Evolutionary conservation across 1,139 yeast species (phyloP).

Genomic region (Meyerozyma athensensis): DNA sequence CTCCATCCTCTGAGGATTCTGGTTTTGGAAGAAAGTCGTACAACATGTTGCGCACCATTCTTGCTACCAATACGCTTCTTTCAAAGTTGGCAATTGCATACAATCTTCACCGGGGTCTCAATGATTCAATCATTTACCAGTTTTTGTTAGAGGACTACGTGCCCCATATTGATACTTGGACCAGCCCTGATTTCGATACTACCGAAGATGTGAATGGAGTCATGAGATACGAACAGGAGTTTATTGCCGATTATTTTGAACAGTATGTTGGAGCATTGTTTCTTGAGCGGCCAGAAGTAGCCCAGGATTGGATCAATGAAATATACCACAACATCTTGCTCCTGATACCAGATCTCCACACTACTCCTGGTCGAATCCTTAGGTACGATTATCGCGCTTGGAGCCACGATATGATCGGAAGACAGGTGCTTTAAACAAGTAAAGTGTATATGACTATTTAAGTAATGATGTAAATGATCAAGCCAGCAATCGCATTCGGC

Average conservation of each 20-base stretch:
- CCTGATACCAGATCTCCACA: conserved; percentile 16
- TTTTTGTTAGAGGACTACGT: conserved; percentile 20
- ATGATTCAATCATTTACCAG: conserved; percentile 24
- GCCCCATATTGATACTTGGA: conserved; percentile 20
- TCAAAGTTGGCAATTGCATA: conserved; percentile 36
- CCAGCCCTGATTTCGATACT: conserved; percentile 8
- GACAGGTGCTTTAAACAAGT: conserved; percentile 10
- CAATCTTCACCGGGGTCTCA: conserved; percentile 31
- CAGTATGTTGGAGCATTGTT: conserved; percentile 42
- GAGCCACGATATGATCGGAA: conserved; percentile 25
- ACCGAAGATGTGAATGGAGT: conserved; percentile 17
- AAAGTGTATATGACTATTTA: too few species aligned
- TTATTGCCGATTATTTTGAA: conserved; percentile 42
- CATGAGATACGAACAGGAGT: conserved; percentile 37
- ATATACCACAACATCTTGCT: conserved; percentile 29
- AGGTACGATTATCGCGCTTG: conserved; percentile 23
- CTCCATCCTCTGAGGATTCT: conserved; percentile 12
- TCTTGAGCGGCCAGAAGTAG: conserved; percentile 35
- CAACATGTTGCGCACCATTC: conserved; percentile 29
- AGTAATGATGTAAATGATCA: neutral
- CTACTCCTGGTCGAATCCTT: conserved; percentile 1
- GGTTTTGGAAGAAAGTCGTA: conserved; percentile 25
- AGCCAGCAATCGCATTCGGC: too few species aligned
- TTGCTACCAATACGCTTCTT: conserved; percentile 39
- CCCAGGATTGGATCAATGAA: conserved; percentile 30